Percentiles rank a stretch among this genome's conserved stretches.
Evolutionary conservation across 352 stramenopile genomes (phyloP).

Genomic region (Phytopythium helicoides): DNA sequence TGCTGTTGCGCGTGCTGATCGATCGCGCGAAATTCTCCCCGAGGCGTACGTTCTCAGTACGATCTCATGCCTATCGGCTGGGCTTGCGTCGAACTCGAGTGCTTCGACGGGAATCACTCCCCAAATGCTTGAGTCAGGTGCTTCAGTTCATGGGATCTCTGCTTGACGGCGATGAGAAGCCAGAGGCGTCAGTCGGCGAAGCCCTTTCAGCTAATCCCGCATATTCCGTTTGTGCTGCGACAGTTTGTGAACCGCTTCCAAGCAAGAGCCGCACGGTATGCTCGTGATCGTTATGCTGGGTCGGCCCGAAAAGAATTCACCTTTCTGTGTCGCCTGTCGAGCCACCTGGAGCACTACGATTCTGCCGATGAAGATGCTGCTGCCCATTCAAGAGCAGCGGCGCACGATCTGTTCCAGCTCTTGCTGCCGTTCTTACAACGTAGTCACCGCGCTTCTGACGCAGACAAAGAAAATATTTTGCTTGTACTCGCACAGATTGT

Average conservation of each 20-base stretch:
- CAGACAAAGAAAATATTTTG: conserved; percentile 83
- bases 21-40: conserved; percentile 35
- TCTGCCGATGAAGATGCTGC: conserved; percentile 15
- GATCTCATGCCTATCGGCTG: conserved; percentile 65
- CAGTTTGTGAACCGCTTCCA: conserved; percentile 84
- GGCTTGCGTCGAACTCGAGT: conserved; percentile 26
- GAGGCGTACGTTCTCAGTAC: conserved; percentile 41
- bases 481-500: conserved; percentile 76
- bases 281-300: conserved; percentile 67
- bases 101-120: conserved; percentile 19
- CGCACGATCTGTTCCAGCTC: conserved; percentile 83
- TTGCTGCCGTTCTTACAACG: conserved; percentile 81
- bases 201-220: conserved; percentile 43
- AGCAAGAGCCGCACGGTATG: conserved; percentile 74
- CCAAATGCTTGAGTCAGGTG: conserved; percentile 65
- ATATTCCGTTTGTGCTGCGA: conserved; percentile 75
- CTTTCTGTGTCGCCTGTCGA: conserved; percentile 76
- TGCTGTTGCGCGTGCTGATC: conserved; percentile 43
- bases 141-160: conserved; percentile 78
- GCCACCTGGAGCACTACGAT: conserved; percentile 48
- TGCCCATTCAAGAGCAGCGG: conserved; percentile 16
- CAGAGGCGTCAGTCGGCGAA: conserved; percentile 5
- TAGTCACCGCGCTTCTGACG: conserved; percentile 70
- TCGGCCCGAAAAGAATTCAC: conserved; percentile 81
- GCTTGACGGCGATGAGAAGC: conserved; percentile 65